Evolutionary conservation across 768 basidiomycete species (phyloP), one percentile per base, ranked within the genome.

Genomic region (Russula virescens): DNA sequence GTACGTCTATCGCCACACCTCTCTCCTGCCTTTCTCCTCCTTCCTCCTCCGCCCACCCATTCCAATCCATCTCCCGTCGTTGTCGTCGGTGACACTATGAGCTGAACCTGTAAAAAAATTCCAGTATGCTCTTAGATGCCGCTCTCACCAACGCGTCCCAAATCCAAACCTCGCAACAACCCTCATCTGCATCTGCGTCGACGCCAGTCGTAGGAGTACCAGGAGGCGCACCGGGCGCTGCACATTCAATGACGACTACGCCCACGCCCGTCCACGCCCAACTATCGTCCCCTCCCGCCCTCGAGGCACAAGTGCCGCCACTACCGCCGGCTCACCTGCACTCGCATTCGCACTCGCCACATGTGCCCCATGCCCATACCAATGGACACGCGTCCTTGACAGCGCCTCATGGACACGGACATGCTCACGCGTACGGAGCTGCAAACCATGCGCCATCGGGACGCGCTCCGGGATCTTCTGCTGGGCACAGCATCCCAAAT

Each of bases 91-190:
- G 2, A 40, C 5, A 40, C 7, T 25, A 28, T 26, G 8, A 31
- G 31, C 31, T 31, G 31, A 31, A 31, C 31, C 31, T 31, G 31
- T 6, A 11, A 40, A 40, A 40, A 40, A 40, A 40, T 6, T 40
- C 3, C 43, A 66, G 66, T 31, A 67, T 67, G 66, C 63, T 67
- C n/a, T 28, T 67, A n/a, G 66, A 67, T 53, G 56, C 66, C 23
- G 66, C 60, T 14, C 60, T 65, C 55, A 31, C 63, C 11, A 35
- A 47, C 18, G 5, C 19, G 31, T 31, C 31, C 8, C 31, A 31
- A 31, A 31, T 8, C 31, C 31, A 3, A 31, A 31, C 55, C 16
- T 14, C 50, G 1, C 25, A 56, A 5, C 62, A 51, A 18, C 34
- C 51, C 1, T 43, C 34, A 4, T 25, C 58, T 14, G 21, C n/a